These are phyloP conservation scores for Neonectria faginata DNA, from an alignment of 2,329 filamentous ascomycete genomes.

Conservation along the genomic window DNA sequence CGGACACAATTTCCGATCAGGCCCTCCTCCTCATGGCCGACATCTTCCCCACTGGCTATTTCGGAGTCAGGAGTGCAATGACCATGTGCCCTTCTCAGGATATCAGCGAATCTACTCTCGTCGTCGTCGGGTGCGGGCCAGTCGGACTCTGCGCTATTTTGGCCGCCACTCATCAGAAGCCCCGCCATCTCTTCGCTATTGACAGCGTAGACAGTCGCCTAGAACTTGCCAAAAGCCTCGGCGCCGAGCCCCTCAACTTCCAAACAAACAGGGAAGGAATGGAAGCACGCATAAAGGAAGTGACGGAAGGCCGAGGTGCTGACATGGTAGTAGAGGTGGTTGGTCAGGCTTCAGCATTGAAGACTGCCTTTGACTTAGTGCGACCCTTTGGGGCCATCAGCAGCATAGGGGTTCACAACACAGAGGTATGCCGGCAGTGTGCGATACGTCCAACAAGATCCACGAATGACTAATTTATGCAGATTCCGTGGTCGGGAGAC, in stretches of 20 bases:
- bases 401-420: constrained; percentile 82
- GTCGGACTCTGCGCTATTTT: constrained; percentile 88
- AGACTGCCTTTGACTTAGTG: constrained; percentile 77
- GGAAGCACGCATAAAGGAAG: constrained; percentile 75
- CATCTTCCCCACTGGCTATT: constrained; percentile 90
- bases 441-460: not conserved
- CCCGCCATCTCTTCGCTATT: constrained; percentile 81
- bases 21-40: constrained; percentile 90
- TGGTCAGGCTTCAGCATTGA: constrained; percentile 75
- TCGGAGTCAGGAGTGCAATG: constrained; percentile 83
- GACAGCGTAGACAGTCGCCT: constrained; percentile 82
- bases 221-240: constrained; percentile 76
- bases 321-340: constrained; percentile 88
- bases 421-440: constrained; percentile 63
- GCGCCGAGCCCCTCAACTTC: constrained; percentile 88
- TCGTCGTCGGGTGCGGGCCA: constrained; percentile 86
- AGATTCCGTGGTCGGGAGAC: constrained; percentile 75
- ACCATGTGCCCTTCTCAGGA: constrained; percentile 61
- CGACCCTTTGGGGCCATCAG: constrained; percentile 79
- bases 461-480: constrained; percentile 23
- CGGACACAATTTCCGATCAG: constrained; percentile 75
- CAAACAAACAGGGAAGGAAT: constrained; percentile 73
- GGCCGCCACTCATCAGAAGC: constrained; percentile 79
- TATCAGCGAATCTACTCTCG: constrained; percentile 71
- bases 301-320: constrained; percentile 83